Evolutionary conservation across 2,329 filamentous ascomycete genomes (phyloP).

Genomic region (Aureobasidium zeae): DNA sequence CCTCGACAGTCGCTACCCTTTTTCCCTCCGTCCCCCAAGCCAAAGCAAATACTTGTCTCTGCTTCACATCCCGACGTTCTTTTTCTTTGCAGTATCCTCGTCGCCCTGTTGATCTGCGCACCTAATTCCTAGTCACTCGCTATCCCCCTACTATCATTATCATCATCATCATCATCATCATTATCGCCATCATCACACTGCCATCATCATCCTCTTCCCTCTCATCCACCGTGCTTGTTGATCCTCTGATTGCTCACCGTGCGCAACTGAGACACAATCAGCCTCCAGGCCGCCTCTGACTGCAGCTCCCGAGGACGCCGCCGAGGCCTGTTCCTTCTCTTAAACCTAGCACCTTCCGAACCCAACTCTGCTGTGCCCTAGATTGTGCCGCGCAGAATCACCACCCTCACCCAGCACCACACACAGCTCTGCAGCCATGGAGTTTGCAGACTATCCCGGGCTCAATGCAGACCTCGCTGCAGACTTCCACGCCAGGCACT

Average conservation of each 20-base stretch:
- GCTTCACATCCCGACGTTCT: conserved; percentile 12
- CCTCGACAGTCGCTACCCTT: conserved; percentile 13
- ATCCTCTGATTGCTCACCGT: conserved; percentile 6
- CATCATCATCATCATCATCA: conserved; percentile 1
- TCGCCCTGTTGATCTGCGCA: conserved; percentile 8
- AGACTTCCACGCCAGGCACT: conserved; percentile 18
- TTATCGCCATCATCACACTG: background rate
- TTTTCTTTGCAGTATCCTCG: background rate
- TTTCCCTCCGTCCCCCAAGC: conserved; percentile 12
- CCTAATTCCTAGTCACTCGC: conserved; percentile 3
- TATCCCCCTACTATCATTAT: conserved; percentile 3
- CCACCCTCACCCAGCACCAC: background rate
- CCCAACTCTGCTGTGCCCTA: background rate
- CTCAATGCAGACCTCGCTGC: conserved; percentile 18
- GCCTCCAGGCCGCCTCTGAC: conserved; percentile 5
- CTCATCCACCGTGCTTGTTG: conserved; percentile 15
- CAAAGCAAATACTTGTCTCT: conserved; percentile 14
- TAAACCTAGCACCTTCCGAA: conserved; percentile 9
- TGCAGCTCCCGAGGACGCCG: conserved; percentile 6
- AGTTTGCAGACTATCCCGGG: conserved; percentile 18
- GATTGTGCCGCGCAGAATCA: background rate
- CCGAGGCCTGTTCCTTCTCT: conserved; percentile 6
- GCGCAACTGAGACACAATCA: conserved; percentile 13
- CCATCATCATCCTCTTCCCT: conserved; percentile 1
- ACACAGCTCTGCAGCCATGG: conserved; percentile 14